A percentile compares a stretch with the other conserved stretches of the same genome.
Conservation (phyloP, 108 stramenopile genomes). For the Nitzschia sp. region DNA sequence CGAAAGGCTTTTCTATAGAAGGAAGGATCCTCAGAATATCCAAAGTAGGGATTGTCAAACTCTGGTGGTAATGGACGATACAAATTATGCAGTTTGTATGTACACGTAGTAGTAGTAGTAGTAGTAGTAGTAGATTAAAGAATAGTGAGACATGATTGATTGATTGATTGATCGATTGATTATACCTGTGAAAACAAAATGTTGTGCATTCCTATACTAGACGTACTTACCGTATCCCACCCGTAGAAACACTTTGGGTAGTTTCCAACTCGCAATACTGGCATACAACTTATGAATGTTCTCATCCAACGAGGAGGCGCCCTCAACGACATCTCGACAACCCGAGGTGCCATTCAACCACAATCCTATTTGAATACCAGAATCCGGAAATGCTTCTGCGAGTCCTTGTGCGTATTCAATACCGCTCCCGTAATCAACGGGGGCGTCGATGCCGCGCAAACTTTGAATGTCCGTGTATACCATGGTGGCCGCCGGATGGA, state of each 20-base stretch:
- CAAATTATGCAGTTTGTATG: background rate
- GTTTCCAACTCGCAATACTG: conserved; percentile 13
- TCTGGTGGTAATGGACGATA: conserved; percentile 16
- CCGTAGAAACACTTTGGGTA: conserved; percentile 67
- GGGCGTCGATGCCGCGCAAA: conserved; percentile 58
- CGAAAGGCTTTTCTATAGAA: conserved; percentile 62
- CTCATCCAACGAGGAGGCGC: conserved; percentile 43
- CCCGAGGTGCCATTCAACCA: conserved; percentile 82
- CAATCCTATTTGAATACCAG: conserved; percentile 72
- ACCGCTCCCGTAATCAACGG: conserved; percentile 80
- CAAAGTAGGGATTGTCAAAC: conserved; percentile 84
- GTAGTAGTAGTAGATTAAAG: too few relatives aligned
- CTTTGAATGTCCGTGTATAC: conserved; percentile 75
- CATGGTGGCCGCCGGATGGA: conserved; percentile 72
- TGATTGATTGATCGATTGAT: too few relatives aligned
- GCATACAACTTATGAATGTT: conserved; percentile 48
- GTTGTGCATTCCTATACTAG: too few relatives aligned
- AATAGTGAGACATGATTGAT: too few relatives aligned
- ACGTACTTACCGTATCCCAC: conserved; percentile 79
- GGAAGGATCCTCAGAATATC: conserved; percentile 57
- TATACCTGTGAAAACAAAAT: too few relatives aligned
- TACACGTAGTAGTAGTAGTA: too few relatives aligned
- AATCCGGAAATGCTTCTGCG: conserved; percentile 27
- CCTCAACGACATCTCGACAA: conserved; percentile 62
- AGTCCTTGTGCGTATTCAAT: conserved; percentile 63